Evolutionary conservation across 805 yeast species (phyloP).

Genomic region (Ogataea paraovalis): DNA sequence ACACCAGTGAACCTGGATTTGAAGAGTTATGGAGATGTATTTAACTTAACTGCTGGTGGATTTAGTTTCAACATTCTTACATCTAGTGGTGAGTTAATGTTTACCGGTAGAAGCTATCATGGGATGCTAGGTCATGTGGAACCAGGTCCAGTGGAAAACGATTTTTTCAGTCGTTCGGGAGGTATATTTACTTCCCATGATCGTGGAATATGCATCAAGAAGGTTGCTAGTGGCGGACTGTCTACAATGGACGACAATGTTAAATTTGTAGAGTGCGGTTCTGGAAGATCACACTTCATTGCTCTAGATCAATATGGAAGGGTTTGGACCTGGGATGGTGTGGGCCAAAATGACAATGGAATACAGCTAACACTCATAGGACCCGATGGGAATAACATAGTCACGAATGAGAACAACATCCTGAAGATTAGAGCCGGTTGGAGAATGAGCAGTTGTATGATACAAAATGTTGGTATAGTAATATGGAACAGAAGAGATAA

Average conservation of each 20-base stretch:
- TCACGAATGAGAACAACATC: constrained; percentile 26
- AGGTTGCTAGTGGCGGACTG: constrained; percentile 8
- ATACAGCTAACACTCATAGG: constrained; percentile 39
- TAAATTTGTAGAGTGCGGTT: constrained; percentile 45
- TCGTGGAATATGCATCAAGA: constrained; percentile 8
- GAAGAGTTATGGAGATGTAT: constrained; percentile 23
- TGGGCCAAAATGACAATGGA: constrained; percentile 36
- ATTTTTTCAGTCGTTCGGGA: constrained; percentile 12
- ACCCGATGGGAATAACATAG: constrained; percentile 5
- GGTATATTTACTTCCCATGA: background rate
- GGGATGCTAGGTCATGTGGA: constrained; percentile 34
- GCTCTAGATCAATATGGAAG: constrained; percentile 49
- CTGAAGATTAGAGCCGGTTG: constrained; percentile 62
- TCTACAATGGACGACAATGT: constrained; percentile 8
- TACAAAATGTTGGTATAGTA: constrained; percentile 49
- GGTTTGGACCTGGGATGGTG: constrained; percentile 62
- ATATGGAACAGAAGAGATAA: constrained; percentile 46
- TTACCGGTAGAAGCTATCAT: constrained; percentile 43
- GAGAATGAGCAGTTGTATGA: constrained; percentile 51
- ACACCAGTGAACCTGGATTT: constrained; percentile 25
- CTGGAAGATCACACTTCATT: constrained; percentile 63
- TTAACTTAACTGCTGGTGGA: constrained; percentile 61
- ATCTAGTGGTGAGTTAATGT: constrained; percentile 50
- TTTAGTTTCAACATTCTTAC: constrained; percentile 58
- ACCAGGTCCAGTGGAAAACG: constrained; percentile 39